Evolutionary conservation across 352 stramenopile genomes (phyloP).

Genomic region (Phytopythium cucurbitacearum): DNA sequence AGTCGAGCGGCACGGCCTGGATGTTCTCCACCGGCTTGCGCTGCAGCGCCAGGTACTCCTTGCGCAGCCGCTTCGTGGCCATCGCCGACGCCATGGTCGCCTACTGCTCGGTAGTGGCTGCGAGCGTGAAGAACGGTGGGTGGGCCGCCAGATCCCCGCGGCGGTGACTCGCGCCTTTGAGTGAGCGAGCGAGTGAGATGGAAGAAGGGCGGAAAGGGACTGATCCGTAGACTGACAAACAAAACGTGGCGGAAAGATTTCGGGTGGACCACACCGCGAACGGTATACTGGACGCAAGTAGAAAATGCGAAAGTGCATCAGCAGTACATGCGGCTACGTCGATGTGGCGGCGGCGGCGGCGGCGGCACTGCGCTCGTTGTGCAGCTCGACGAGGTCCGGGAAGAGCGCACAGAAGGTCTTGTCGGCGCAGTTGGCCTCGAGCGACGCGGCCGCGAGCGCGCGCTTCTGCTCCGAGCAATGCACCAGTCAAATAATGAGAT

Average conservation of each 20-base stretch:
- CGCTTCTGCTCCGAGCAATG: slow-evolving; percentile 46
- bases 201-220: neutral
- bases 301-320: neutral
- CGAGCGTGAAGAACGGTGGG: too few relatives aligned
- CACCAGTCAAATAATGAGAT: slow-evolving; percentile 1
- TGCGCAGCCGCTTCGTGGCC: slow-evolving; percentile 89
- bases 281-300: slow-evolving; percentile 2
- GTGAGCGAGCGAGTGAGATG: neutral
- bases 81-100: slow-evolving; percentile 57
- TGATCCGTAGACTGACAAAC: neutral
- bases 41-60: slow-evolving; percentile 89
- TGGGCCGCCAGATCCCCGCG: too few relatives aligned
- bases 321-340: neutral
- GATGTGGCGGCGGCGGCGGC: slow-evolving; percentile 1
- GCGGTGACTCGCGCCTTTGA: too few relatives aligned
- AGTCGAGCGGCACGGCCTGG: slow-evolving; percentile 83
- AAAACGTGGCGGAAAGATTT: neutral
- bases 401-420: slow-evolving; percentile 84
- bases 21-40: slow-evolving; percentile 92
- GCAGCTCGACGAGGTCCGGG: slow-evolving; percentile 71
- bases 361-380: slow-evolving; percentile 13
- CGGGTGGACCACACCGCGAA: neutral
- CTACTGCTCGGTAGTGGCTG: too few relatives aligned
- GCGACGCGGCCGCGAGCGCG: slow-evolving; percentile 53
- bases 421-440: slow-evolving; percentile 78